Base-by-base conservation (phyloP, 768 basidiomycete species). In the Agaricus blazei region DNA sequence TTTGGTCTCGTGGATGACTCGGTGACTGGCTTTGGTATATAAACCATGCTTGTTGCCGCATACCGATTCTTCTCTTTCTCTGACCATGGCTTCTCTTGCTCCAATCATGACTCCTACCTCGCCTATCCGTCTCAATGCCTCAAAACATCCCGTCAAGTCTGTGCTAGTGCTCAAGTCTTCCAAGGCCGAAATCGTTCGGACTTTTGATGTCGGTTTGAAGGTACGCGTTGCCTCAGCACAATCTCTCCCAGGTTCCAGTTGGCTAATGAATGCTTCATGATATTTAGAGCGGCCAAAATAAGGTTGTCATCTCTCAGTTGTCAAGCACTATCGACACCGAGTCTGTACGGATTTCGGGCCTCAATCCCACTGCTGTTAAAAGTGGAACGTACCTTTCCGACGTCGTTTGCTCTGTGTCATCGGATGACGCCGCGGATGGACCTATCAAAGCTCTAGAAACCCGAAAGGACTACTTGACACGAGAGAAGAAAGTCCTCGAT, bases 131-230 rank as follows among this genome's bases (percentile, higher is more conserved):
- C 38, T 54, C 24, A 15, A 34, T 9, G 76, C 76, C n/a, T 62
- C 70, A 14, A 73, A 78, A 0, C 67, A 73, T 51, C 65, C 77
- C 1, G 74, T 85, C 59, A 77, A 80, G 58, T 76, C 79, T 9
- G 79, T 82, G 1, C 83, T 81, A 0, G 70, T 85, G 37, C 82
- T 81, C 68, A 81, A 79, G 64, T 79, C 79, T 6, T 68, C 68
- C 52, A 79, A 75, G 54, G 84, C 83, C 1, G 81, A 86, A 61
- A 67, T 86, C 19, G 77, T 79, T 40, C 75, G 83, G 8, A 69
- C 69, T 0, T 82, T 84, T 65, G 58, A 69, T 0, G 51, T 83
- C 3, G 65, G 73, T 9, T 73, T 85, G 9, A 65, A 79, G 72
- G 83, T 83, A 65, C n/a, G 68, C 59, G 44, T 15, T 31, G 23